Evolutionary conservation across 192 early-diverging fungal genomes (phyloP).

Genomic region (Umbelopsis sp.): DNA sequence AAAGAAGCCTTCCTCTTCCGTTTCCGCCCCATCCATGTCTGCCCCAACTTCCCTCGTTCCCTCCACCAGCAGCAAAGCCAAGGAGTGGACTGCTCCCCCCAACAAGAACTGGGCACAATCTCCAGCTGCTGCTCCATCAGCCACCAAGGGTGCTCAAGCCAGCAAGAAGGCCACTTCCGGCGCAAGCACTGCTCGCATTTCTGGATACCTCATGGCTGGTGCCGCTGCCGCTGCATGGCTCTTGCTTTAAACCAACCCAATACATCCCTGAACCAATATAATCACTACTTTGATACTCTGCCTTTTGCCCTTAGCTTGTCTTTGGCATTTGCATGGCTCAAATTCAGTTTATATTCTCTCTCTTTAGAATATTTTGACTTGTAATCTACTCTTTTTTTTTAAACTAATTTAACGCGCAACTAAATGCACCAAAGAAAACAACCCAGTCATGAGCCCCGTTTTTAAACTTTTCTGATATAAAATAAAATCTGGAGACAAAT

Average conservation of each 20-base stretch:
- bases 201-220: slow-evolving; percentile 13
- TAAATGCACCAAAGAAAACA: too few relatives aligned
- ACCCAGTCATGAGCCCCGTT: too few relatives aligned
- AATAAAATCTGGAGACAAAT: too few relatives aligned
- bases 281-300: too few relatives aligned
- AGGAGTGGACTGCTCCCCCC: not conserved
- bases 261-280: not conserved
- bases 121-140: slow-evolving; percentile 1
- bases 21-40: not conserved
- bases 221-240: slow-evolving; percentile 7
- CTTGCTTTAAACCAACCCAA: not conserved
- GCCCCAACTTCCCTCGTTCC: not conserved
- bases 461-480: too few relatives aligned
- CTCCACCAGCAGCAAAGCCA: not conserved
- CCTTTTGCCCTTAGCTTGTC: too few relatives aligned
- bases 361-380: too few relatives aligned
- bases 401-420: too few relatives aligned
- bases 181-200: not conserved
- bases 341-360: too few relatives aligned
- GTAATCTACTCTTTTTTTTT: too few relatives aligned
- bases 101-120: not conserved
- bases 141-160: not conserved
- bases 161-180: not conserved
- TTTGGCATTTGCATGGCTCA: too few relatives aligned
- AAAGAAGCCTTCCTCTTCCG: not conserved